A percentile compares a stretch with the other conserved stretches of the same genome.
Evolutionary conservation across 768 basidiomycete genomes (phyloP).

Genomic region (Russula compacta): DNA sequence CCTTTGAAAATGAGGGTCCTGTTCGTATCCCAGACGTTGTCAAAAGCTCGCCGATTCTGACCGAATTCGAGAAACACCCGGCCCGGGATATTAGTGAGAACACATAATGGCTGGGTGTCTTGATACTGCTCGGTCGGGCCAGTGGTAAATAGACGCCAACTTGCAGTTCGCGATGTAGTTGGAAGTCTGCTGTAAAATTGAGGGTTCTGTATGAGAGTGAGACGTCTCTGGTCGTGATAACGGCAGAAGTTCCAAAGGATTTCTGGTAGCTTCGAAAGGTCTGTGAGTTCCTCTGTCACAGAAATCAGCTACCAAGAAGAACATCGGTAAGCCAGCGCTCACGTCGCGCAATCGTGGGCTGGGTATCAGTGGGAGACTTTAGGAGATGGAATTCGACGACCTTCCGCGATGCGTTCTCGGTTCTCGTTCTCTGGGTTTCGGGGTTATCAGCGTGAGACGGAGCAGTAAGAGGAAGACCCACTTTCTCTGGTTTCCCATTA

Average conservation of each 20-base stretch:
- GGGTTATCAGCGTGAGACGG: background rate
- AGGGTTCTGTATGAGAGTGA: conserved; percentile 1
- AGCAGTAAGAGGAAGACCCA: background rate
- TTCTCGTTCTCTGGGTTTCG: background rate
- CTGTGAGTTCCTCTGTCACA: background rate
- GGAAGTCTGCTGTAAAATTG: background rate
- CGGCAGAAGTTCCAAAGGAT: conserved; percentile 10
- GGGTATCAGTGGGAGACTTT: background rate
- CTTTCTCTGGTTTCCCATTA: background rate
- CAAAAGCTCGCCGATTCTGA: background rate
- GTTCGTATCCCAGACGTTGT: background rate
- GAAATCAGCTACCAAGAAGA: background rate
- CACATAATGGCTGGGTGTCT: background rate
- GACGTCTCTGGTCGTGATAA: background rate
- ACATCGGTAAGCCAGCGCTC: background rate
- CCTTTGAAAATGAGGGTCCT: background rate
- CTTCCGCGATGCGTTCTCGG: background rate
- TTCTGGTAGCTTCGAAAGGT: background rate
- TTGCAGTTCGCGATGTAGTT: background rate
- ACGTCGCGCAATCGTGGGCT: background rate
- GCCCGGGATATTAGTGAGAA: background rate
- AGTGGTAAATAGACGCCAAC: background rate
- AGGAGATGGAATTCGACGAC: background rate
- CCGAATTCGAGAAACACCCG: background rate
- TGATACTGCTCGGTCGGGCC: background rate